These are phyloP conservation scores for Cyberlindnera euphorbiae DNA, from an alignment of 805 yeast genomes.

Conservation along the genomic window DNA sequence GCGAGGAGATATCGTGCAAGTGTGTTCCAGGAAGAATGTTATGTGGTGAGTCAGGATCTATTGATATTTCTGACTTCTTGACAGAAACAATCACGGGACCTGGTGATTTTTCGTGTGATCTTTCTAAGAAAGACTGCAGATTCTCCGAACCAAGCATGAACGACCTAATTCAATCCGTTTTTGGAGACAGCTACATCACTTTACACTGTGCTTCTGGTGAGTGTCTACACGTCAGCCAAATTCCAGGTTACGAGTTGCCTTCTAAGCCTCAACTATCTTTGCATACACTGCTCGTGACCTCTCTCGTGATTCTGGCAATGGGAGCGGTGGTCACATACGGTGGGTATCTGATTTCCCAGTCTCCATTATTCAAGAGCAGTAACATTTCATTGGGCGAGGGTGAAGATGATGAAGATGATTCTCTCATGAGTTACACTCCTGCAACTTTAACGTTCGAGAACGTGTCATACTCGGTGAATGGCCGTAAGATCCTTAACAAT, in stretches of 20 bases:
- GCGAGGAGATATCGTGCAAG: conserved; percentile 75
- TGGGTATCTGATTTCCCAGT: conserved; percentile 46
- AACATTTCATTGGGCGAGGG: conserved; percentile 25
- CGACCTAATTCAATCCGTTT: conserved; percentile 80
- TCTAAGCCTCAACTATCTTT: conserved; percentile 36
- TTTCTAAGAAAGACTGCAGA: conserved; percentile 54
- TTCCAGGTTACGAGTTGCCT: conserved; percentile 85
- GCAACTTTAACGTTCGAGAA: conserved; percentile 73
- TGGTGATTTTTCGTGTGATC: conserved; percentile 83
- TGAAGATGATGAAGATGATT: conserved; percentile 34
- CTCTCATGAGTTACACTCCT: conserved; percentile 52
- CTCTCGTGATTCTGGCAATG: conserved; percentile 35
- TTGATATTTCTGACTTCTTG: conserved; percentile 89
- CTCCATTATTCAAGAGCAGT: conserved; percentile 51
- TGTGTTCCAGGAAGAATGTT: conserved; percentile 91
- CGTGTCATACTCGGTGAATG: conserved; percentile 55
- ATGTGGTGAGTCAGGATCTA: conserved; percentile 92
- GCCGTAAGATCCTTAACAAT: conserved; percentile 50
- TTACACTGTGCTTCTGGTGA: conserved; percentile 82
- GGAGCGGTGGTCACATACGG: conserved; percentile 36
- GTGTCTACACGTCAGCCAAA: conserved; percentile 86
- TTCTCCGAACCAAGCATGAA: conserved; percentile 97
- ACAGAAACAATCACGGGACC: conserved; percentile 91
- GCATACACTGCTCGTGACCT: conserved; percentile 43
- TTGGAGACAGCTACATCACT: conserved; percentile 91